A percentile compares a stretch with the other conserved stretches of the same genome.
phyloP scores from a whole-genome alignment of 495 filamentous ascomycete genomes.

The Margaritispora aquatica region DNA sequence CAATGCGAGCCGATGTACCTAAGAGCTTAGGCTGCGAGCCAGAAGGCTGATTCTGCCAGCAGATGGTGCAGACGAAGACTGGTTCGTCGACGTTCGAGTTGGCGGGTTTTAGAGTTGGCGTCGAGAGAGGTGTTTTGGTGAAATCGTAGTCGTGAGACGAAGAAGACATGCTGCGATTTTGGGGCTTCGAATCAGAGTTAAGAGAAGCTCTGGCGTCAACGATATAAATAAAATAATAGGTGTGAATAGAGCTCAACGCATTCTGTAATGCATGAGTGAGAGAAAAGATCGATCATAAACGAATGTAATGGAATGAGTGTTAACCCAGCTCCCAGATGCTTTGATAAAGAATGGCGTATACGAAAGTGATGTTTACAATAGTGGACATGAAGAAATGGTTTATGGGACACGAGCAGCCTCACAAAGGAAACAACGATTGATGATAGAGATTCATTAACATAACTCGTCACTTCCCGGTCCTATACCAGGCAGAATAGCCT shows the following conservation, averaged over 20 bases:
- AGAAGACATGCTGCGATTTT: neutral
- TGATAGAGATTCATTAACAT: neutral
- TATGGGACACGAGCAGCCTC: neutral
- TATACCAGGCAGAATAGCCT: neutral
- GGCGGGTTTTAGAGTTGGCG: neutral
- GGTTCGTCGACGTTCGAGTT: conserved; percentile 1
- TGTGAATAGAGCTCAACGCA: too few species aligned
- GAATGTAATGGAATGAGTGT: neutral
- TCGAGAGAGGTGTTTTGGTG: neutral
- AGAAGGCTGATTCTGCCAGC: conserved; percentile 28
- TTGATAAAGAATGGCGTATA: neutral
- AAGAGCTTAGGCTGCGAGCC: conserved; percentile 23
- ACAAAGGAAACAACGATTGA: neutral
- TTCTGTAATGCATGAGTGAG: too few species aligned
- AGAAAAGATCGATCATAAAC: neutral
- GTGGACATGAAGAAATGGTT: neutral
- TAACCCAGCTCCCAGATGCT: neutral
- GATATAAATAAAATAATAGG: too few species aligned
- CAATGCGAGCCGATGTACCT: conserved; percentile 29
- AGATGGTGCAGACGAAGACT: conserved; percentile 43
- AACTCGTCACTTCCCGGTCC: neutral
- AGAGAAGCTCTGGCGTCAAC: too few species aligned
- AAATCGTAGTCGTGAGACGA: neutral
- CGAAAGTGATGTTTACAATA: too few species aligned
- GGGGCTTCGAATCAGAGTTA: too few species aligned